A percentile compares a stretch with the other conserved stretches of the same genome.
Evolutionary conservation across 2,329 filamentous ascomycete species (phyloP).

Genomic region (Colletotrichum viniferum): DNA sequence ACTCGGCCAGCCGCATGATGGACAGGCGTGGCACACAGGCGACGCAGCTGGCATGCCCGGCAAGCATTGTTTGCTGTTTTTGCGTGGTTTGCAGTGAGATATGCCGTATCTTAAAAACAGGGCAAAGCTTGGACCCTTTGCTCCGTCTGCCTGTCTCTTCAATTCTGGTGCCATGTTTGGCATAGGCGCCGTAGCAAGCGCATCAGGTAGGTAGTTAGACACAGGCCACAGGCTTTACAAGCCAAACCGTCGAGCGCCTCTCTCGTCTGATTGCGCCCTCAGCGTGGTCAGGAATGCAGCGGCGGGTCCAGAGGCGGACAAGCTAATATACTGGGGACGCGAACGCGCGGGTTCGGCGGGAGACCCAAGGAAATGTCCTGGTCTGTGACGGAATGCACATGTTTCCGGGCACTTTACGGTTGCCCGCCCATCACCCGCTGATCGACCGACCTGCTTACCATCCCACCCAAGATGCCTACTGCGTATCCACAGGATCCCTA

Average conservation of each 20-base stretch:
- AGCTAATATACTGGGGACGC: not conserved
- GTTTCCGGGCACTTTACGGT: conserved; percentile 4
- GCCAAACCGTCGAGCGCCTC: not conserved
- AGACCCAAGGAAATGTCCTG: not conserved
- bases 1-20: conserved; percentile 9
- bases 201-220: not conserved
- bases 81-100: not conserved
- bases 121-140: not conserved
- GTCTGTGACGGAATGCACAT: not conserved
- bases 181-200: not conserved
- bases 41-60: not conserved
- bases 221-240: not conserved
- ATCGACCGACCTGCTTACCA: not conserved
- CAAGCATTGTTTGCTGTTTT: conserved; percentile 1
- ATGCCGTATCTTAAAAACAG: not conserved
- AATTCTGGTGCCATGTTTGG: not conserved
- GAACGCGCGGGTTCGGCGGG: not conserved
- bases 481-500: not conserved
- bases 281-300: not conserved
- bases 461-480: not conserved
- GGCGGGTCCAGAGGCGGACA: not conserved
- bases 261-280: not conserved
- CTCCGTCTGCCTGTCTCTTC: not conserved
- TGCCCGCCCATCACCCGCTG: not conserved
- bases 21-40: not conserved